A percentile compares a stretch with the other conserved stretches of the same genome.
phyloP scores from a whole-genome alignment of 2,329 filamentous ascomycete species.

The Aspergillus novoparasiticus region DNA sequence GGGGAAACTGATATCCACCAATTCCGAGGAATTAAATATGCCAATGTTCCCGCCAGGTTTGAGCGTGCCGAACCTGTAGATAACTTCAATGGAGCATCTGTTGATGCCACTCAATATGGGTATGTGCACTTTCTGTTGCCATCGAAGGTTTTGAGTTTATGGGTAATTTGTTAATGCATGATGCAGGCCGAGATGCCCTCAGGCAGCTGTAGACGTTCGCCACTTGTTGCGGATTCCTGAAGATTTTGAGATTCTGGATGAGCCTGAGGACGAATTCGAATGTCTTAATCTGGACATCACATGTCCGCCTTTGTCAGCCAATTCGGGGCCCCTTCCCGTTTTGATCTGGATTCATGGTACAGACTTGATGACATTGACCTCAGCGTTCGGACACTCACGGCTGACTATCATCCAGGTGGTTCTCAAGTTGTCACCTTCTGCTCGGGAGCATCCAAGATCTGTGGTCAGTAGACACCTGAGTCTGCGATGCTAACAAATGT shows the following conservation, averaged over 20 bases:
- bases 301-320: constrained; percentile 20
- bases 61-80: constrained; percentile 30
- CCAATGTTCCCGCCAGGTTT: constrained; percentile 32
- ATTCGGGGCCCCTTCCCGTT: constrained; percentile 36
- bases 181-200: constrained; percentile 47
- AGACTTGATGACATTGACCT: not conserved
- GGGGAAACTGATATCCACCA: constrained; percentile 25
- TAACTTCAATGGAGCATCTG: constrained; percentile 27
- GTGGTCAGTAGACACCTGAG: constrained; percentile 33
- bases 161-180: not conserved
- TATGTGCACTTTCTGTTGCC: constrained; percentile 12
- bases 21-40: constrained; percentile 37
- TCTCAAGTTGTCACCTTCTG: constrained; percentile 51
- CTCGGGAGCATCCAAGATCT: constrained; percentile 45
- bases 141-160: not conserved
- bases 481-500: not conserved
- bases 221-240: constrained; percentile 49
- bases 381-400: too few species aligned
- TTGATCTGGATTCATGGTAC: constrained; percentile 51
- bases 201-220: constrained; percentile 44
- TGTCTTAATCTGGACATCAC: constrained; percentile 50
- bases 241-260: constrained; percentile 29
- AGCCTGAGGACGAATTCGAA: constrained; percentile 46
- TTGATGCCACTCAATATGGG: constrained; percentile 40
- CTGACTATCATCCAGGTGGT: constrained; percentile 31